These are phyloP conservation scores for Corinectria fuckeliana DNA, from an alignment of 2,329 filamentous ascomycete genomes.

Conservation along the genomic window DNA sequence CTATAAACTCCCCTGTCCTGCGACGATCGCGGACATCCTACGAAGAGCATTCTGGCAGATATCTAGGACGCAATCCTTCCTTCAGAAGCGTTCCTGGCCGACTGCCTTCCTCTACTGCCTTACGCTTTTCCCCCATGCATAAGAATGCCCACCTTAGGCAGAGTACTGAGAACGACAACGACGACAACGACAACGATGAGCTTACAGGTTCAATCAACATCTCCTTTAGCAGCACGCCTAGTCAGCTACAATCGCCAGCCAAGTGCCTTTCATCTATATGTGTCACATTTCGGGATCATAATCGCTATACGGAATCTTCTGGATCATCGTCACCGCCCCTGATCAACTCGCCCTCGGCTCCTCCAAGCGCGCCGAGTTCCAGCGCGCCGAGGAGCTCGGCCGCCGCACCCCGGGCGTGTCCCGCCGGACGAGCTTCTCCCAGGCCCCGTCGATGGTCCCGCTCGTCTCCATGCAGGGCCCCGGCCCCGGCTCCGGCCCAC, in stretches of 20 bases:
- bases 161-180: background rate
- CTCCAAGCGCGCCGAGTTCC: constrained; percentile 58
- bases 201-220: too few species aligned
- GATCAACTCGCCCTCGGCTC: constrained; percentile 58
- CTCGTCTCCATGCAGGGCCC: constrained; percentile 23
- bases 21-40: background rate
- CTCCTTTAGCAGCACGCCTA: too few species aligned
- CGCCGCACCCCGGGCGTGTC: constrained; percentile 36
- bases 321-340: too few species aligned
- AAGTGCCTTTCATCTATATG: too few species aligned
- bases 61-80: constrained; percentile 13
- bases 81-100: constrained; percentile 30
- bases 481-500: constrained; percentile 26
- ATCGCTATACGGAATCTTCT: too few species aligned
- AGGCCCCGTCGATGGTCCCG: constrained; percentile 33
- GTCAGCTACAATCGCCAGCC: too few species aligned
- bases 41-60: background rate
- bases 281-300: too few species aligned
- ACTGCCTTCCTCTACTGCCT: constrained; percentile 22
- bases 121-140: background rate
- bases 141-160: background rate
- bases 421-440: constrained; percentile 34
- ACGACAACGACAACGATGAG: too few species aligned
- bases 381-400: constrained; percentile 57
- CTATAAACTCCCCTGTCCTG: constrained; percentile 31